Evolutionary conservation across 345 rosid species (phyloP), one percentile per base, ranked within the genome.

Genomic region (Salix viminalis): DNA sequence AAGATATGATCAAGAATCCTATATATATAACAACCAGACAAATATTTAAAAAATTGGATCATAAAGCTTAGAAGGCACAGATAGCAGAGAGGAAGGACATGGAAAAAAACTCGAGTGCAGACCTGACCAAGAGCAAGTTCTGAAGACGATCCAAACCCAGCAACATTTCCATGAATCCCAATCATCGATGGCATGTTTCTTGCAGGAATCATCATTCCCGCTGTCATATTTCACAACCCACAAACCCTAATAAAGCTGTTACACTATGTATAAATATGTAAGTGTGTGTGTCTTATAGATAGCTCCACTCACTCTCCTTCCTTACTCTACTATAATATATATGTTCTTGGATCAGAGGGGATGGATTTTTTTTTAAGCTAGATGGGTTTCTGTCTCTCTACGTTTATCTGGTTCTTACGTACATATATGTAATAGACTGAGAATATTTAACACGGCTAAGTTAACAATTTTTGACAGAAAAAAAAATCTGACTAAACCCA

Each of bases 151-250:
- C 83, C 90, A 42, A 87, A 83, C 37, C 86, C 91, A 75, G 78
- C 79, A 64, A 71, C 75, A 76, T 28, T 80, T 19, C 88, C 83
- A 79, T 83, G 83, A 58, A 82, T 64, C 41, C 84, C 84, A 23
- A 83, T 83, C 87, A 87, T 46, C 1, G 89, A 77, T 9, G 92
- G 81, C 89, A 83, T 82, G 79, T 87, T 85, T 85, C 88, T 88
- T 1, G 85, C 86, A 76, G 92, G 92, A 84, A 88, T 85, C 91
- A 87, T 84, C 28, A 81, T 79, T 70, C 91, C 93, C 76, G 89
- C 89, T 46, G 87, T 86, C 91, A 91, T 87, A 76, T 77, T 67
- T 81, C 79, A 67, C 67, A 28, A 75, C 72, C 81, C 71, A 65
- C 41, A 74, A 84, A 72, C 79, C 84, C 87, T 79, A 75, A 52